Evolutionary conservation across 305 asterid species (phyloP).

Genomic region (Fraxinus dipetala): DNA sequence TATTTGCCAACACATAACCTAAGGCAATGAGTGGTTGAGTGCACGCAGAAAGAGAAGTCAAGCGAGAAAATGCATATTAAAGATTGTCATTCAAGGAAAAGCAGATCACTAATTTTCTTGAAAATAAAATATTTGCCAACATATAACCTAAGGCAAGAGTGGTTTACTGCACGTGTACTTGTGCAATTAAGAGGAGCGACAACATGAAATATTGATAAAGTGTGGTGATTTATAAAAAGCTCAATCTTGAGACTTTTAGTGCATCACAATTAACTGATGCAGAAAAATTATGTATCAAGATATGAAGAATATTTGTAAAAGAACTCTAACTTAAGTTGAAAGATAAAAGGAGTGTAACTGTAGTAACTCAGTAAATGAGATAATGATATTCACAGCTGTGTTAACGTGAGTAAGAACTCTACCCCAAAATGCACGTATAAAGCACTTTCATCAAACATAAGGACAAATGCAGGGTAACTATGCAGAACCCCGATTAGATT

Average conservation of each 20-base stretch:
- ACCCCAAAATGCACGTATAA: not conserved
- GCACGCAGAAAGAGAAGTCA: not conserved
- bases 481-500: not conserved
- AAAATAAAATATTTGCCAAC: not conserved
- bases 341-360: not conserved
- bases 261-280: not conserved
- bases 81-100: not conserved
- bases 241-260: not conserved
- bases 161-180: not conserved
- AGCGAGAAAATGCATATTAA: not conserved
- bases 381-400: not conserved
- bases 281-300: not conserved
- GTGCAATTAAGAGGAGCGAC: not conserved
- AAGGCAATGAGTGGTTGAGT: not conserved
- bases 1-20: not conserved
- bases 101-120: not conserved
- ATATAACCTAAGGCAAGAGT: not conserved
- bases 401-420: not conserved
- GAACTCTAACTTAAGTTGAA: not conserved
- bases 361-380: not conserved
- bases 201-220: not conserved
- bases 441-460: not conserved
- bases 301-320: not conserved
- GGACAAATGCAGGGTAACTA: not conserved
- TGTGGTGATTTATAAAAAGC: not conserved